phyloP scores from a whole-genome alignment of 1,284 basidiomycete species.

The Fomitiporia mediterranea region DNA sequence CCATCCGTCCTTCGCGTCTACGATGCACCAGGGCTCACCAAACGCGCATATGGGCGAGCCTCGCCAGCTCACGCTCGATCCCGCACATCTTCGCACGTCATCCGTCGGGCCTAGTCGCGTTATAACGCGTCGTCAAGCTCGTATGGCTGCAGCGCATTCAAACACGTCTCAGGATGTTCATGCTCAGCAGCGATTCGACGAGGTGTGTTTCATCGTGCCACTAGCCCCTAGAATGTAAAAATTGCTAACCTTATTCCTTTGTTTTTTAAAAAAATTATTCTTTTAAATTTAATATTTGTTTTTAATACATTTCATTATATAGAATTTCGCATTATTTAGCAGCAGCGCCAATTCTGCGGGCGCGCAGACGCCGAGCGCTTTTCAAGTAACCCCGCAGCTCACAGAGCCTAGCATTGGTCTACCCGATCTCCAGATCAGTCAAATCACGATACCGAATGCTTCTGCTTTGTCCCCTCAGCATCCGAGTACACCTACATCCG shows the following conservation, averaged over 20 bases:
- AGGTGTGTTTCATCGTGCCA: background rate
- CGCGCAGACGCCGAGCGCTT: constrained; percentile 10
- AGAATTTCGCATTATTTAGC: background rate
- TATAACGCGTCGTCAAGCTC: constrained; percentile 21
- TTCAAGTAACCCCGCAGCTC: constrained; percentile 1
- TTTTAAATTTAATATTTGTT: constrained; percentile 1
- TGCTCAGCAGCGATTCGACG: constrained; percentile 1
- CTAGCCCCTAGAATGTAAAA: background rate
- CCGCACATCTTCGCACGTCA: constrained; percentile 11
- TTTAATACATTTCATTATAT: background rate
- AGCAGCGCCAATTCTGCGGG: constrained; percentile 2
- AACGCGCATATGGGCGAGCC: background rate
- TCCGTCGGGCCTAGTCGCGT: constrained; percentile 18
- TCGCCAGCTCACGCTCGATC: constrained; percentile 7
- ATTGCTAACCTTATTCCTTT: background rate
- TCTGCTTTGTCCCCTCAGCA: constrained; percentile 16
- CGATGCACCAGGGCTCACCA: background rate
- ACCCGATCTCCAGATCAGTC: constrained; percentile 8
- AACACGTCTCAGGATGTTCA: background rate
- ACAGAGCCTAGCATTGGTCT: background rate
- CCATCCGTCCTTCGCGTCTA: background rate
- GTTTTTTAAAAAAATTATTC: background rate
- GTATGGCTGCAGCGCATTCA: constrained; percentile 7
- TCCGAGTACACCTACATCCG: constrained; percentile 16
- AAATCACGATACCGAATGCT: constrained; percentile 5